Evolutionary conservation across 164 flowering plant genomes (phyloP).

Genomic region (Piper longum): DNA sequence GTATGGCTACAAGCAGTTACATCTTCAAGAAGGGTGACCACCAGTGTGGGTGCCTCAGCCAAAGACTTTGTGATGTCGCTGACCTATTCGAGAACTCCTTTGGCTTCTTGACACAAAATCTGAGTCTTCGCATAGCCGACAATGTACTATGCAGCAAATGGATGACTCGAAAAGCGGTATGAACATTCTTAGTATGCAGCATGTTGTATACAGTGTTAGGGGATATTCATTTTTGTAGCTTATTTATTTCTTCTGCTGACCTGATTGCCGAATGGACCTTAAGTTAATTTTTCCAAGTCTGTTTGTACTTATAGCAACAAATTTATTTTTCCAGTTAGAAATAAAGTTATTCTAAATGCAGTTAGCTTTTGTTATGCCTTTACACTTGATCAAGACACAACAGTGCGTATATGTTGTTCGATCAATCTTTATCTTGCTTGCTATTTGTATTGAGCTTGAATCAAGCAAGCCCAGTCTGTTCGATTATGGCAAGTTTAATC

Average conservation of each 20-base stretch:
- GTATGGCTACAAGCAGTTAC: constrained; percentile 43
- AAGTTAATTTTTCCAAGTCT: neutral
- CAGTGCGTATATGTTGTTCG: too few species aligned
- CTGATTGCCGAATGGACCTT: neutral
- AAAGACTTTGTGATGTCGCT: constrained; percentile 86
- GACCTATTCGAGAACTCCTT: constrained; percentile 40
- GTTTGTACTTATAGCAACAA: neutral
- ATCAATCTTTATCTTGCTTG: too few species aligned
- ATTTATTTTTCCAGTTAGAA: neutral
- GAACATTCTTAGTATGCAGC: neutral
- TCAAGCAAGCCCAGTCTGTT: too few species aligned
- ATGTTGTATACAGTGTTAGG: neutral
- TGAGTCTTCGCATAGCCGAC: neutral
- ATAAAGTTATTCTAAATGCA: too few species aligned
- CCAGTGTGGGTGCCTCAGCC: constrained; percentile 59
- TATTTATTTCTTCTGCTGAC: neutral
- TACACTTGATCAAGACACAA: too few species aligned
- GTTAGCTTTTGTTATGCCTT: too few species aligned
- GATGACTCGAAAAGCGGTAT: neutral
- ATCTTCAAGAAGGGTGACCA: constrained; percentile 27
- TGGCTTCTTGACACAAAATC: constrained; percentile 1
- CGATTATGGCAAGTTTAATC: too few species aligned
- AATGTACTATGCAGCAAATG: neutral
- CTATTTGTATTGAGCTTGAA: too few species aligned
- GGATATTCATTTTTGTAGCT: neutral